Evolutionary conservation across 441 rosid species (phyloP), one percentile per base, ranked within the genome.

Genomic region (Arabidopsis lyrata): DNA sequence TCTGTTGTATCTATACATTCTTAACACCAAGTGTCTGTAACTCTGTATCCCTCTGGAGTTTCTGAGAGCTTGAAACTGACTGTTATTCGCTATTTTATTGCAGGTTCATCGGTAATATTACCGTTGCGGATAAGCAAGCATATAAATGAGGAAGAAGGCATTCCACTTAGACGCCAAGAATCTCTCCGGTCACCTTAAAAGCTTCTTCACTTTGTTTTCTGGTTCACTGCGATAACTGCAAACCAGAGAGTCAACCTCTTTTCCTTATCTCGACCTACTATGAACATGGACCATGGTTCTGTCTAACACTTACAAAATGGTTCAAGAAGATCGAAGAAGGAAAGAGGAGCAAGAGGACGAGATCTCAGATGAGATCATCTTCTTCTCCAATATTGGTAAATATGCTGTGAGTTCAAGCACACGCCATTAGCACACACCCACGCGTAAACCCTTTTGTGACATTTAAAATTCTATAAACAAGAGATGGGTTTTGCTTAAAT

Each of bases 101-200:
- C 79, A 87, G 93, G 93, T 70, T 85, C 88, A 45, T 77, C 85
- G 8, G 74, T 72, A 68, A 81, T 83, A 69, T 61, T 72, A 63
- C 81, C 83, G 34, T 39, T 72, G 38, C 82, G 80, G 24, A 57
- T 81, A 49, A 65, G 81, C 42, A 88, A 80, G 83, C 87, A 76
- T 41, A 14, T 31, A 3, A 83, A 75, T 34, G 90, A 85, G 16
- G 82, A 70, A 5, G 90, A 88, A 79, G 87, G 84, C 68, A 77
- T 86, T 66, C 90, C 93, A 64, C 85, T 88, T 44, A 83, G 87
- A 70, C 80, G 81, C 41, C 82, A 80, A 73, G 93, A 84, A 44
- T 66, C 84, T 32, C 68, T 70, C 31, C 67, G 85, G 45, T 56
- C 77, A 36, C 77, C 78, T 48, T 82, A 74, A 18, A 61, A 24